Percentiles rank a stretch among this genome's conserved stretches.
Conservation (phyloP, 1,139 yeast genomes). For the Meyerozyma elateridarum region DNA sequence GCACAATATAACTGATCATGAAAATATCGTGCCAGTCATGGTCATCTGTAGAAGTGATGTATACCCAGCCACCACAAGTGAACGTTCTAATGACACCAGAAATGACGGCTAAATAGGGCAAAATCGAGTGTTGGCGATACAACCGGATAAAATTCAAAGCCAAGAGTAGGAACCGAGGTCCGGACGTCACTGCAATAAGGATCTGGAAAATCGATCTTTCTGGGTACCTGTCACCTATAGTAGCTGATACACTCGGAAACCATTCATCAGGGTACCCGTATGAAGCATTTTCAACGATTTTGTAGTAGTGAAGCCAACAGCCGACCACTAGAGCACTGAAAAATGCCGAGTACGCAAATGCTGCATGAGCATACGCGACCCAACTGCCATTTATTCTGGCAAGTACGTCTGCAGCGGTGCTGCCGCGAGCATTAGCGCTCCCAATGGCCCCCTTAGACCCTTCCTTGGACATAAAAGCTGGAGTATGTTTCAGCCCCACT, state of each 20-base stretch:
- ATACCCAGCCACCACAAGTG: constrained; percentile 98
- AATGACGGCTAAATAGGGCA: constrained; percentile 42
- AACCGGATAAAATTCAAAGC: constrained; percentile 51
- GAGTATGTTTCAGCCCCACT: too few species aligned
- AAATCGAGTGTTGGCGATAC: constrained; percentile 31
- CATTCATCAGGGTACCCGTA: constrained; percentile 96
- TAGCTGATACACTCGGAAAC: constrained; percentile 96
- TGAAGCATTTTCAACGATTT: constrained; percentile 81
- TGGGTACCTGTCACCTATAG: constrained; percentile 95
- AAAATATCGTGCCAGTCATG: constrained; percentile 95
- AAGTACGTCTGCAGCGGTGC: not conserved
- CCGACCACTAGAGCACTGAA: constrained; percentile 71
- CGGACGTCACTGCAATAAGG: constrained; percentile 71
- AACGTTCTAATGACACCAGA: constrained; percentile 78
- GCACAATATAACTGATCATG: constrained; percentile 83
- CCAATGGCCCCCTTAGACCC: too few species aligned
- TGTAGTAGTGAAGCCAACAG: constrained; percentile 67
- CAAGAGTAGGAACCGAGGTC: constrained; percentile 79
- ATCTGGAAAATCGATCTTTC: constrained; percentile 91
- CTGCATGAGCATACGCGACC: constrained; percentile 66
- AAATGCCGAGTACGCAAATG: constrained; percentile 70
- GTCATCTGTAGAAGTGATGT: constrained; percentile 93
- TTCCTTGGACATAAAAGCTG: too few species aligned
- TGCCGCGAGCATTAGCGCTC: not conserved
- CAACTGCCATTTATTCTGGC: constrained; percentile 51